These are phyloP conservation scores for Parmelia sp. DNA, from an alignment of 495 filamentous ascomycete species.

Conservation along the genomic window DNA sequence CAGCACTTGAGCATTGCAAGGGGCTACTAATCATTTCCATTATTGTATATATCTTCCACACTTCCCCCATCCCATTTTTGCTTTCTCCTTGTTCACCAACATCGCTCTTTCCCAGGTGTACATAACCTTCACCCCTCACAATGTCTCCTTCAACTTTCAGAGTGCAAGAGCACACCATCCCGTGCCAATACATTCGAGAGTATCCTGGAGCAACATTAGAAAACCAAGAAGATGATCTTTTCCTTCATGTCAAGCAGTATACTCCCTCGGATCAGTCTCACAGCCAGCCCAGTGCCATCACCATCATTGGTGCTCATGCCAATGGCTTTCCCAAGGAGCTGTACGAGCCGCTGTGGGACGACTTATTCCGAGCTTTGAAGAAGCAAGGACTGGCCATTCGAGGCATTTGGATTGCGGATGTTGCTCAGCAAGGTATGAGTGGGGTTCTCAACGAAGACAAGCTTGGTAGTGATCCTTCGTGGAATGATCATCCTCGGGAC, in stretches of 20 bases:
- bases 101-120: not conserved
- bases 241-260: slow-evolving; percentile 78
- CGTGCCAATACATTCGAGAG: slow-evolving; percentile 66
- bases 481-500: slow-evolving; percentile 84
- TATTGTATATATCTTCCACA: not conserved
- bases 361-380: slow-evolving; percentile 52
- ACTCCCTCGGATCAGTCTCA: slow-evolving; percentile 58
- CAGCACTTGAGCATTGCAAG: not conserved
- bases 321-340: slow-evolving; percentile 93
- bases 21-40: not conserved
- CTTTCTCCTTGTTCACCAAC: not conserved
- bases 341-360: slow-evolving; percentile 83
- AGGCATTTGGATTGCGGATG: slow-evolving; percentile 81
- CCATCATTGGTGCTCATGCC: slow-evolving; percentile 76
- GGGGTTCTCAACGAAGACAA: slow-evolving; percentile 65
- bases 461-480: slow-evolving; percentile 77
- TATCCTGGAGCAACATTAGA: slow-evolving; percentile 58
- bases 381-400: slow-evolving; percentile 61
- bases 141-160: slow-evolving; percentile 39
- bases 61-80: not conserved
- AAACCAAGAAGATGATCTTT: slow-evolving; percentile 55
- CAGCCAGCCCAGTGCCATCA: slow-evolving; percentile 66
- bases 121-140: not conserved
- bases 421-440: slow-evolving; percentile 67
- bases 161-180: slow-evolving; percentile 56